Conservation (phyloP, 2,329 filamentous ascomycete genomes). For the Penicillium aurantiogriseum region DNA sequence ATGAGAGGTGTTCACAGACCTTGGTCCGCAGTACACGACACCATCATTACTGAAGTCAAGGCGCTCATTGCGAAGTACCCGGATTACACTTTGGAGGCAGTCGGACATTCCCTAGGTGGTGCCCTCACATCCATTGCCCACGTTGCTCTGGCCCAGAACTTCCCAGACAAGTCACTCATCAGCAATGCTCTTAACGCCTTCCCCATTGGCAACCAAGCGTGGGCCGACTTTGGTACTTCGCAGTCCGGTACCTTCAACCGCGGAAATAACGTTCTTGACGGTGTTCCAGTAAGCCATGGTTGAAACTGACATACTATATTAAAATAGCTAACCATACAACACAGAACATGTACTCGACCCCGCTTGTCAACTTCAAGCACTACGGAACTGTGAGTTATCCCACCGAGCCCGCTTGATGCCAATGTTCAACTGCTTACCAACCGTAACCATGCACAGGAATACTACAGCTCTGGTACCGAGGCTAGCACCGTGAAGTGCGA, state of each 20-base stretch:
- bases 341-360: constrained; percentile 29
- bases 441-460: constrained; percentile 18
- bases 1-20: constrained; percentile 30
- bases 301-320: too few relatives aligned
- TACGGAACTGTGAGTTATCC: constrained; percentile 27
- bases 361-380: constrained; percentile 25
- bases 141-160: constrained; percentile 32
- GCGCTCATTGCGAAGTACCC: constrained; percentile 28
- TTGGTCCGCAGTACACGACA: constrained; percentile 31
- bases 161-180: constrained; percentile 28
- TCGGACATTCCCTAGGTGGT: constrained; percentile 34
- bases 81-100: constrained; percentile 30
- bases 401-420: neutral
- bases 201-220: constrained; percentile 32
- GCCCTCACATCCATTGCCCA: constrained; percentile 35
- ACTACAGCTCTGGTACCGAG: constrained; percentile 27
- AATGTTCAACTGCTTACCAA: neutral
- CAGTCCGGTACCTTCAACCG: constrained; percentile 27
- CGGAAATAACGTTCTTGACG: constrained; percentile 29
- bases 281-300: constrained; percentile 26
- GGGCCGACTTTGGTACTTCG: constrained; percentile 25
- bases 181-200: constrained; percentile 35
- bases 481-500: constrained; percentile 19
- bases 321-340: neutral
- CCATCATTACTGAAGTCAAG: constrained; percentile 30